Percentiles rank a stretch among this genome's conserved stretches.
Conservation (phyloP, 2,329 filamentous ascomycete species). For the Cladorrhinum sp. region DNA sequence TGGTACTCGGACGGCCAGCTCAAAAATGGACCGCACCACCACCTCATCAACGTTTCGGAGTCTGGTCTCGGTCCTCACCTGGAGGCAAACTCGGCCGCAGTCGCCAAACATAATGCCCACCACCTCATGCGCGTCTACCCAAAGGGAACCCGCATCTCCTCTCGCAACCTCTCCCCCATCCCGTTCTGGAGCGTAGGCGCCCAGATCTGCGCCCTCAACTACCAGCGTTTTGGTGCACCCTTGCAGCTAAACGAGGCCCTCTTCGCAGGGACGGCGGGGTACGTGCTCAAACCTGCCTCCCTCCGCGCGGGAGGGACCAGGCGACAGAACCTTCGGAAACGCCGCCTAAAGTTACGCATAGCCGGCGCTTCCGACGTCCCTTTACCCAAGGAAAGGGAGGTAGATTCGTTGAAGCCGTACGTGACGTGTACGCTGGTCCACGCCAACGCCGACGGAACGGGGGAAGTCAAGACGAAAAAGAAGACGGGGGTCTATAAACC, state of each 20-base stretch:
- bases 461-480: conserved; percentile 55
- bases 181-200: conserved; percentile 66
- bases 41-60: conserved; percentile 69
- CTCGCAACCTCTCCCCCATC: conserved; percentile 60
- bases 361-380: conserved; percentile 63
- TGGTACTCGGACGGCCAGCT: conserved; percentile 54
- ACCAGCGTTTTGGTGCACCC: conserved; percentile 64
- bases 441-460: conserved; percentile 47
- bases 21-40: conserved; percentile 59
- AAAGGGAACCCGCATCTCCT: conserved; percentile 66
- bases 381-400: conserved; percentile 47
- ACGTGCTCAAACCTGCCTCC: conserved; percentile 61
- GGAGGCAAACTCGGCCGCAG: conserved; percentile 37
- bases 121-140: conserved; percentile 70
- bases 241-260: conserved; percentile 69
- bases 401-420: conserved; percentile 59
- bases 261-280: conserved; percentile 63
- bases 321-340: background rate
- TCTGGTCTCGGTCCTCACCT: conserved; percentile 53
- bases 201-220: conserved; percentile 68
- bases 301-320: conserved; percentile 49
- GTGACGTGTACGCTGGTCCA: conserved; percentile 63
- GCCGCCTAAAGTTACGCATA: conserved; percentile 44
- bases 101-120: conserved; percentile 58
- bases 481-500: conserved; percentile 62